These are phyloP conservation scores for Colletotrichum musicola DNA, from an alignment of 2,329 filamentous ascomycete species.

Conservation along the genomic window DNA sequence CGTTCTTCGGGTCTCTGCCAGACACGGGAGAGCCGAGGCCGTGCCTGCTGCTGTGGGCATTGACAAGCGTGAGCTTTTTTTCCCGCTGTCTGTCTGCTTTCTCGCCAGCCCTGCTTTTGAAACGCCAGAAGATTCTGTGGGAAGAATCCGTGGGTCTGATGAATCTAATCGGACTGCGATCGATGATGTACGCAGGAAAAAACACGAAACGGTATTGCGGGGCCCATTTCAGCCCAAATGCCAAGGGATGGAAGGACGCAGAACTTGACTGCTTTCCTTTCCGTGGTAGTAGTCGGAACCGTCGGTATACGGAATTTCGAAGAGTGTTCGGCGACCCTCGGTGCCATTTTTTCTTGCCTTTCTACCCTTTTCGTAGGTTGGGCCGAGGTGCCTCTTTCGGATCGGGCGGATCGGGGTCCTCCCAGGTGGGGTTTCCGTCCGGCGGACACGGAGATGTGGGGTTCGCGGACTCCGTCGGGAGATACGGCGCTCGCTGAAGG, in stretches of 20 bases:
- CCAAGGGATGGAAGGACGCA: not conserved
- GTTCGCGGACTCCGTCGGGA: constrained; percentile 6
- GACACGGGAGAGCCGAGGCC: not conserved
- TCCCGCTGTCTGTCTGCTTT: no score
- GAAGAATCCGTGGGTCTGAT: not conserved
- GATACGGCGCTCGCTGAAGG: not conserved
- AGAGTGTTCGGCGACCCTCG: constrained; percentile 5
- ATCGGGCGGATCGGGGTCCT: constrained; percentile 7
- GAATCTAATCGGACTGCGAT: constrained; percentile 15
- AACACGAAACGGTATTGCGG: constrained; percentile 8
- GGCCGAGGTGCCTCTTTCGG: not conserved
- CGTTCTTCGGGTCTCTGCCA: constrained; percentile 8
- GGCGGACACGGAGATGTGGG: constrained; percentile 17
- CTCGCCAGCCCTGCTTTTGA: not conserved
- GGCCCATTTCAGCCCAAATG: not conserved
- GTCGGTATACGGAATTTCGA: not conserved
- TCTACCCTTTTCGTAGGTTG: not conserved
- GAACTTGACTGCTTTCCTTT: not conserved
- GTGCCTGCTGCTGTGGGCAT: constrained; percentile 5
- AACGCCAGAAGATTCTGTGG: constrained; percentile 21
- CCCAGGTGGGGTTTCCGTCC: not conserved
- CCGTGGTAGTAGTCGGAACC: not conserved
- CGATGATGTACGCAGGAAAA: not conserved
- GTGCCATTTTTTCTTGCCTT: not conserved
- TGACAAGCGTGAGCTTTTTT: no score